Percentiles rank a stretch among this genome's conserved stretches.
These are phyloP conservation scores for Suhomyces sp. DNA, from an alignment of 805 yeast species.

Conservation along the genomic window DNA sequence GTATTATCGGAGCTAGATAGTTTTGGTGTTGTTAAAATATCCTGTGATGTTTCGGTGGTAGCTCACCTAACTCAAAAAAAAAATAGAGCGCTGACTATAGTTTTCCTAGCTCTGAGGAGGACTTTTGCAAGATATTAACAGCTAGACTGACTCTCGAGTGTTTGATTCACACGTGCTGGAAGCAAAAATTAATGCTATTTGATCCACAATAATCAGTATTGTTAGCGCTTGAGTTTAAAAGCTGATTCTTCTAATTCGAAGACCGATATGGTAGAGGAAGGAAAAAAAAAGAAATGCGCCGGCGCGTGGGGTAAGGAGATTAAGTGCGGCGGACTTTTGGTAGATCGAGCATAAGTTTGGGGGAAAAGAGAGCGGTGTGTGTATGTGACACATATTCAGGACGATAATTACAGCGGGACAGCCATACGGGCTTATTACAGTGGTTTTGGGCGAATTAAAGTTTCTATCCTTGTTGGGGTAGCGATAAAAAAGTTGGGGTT, in stretches of 20 bases:
- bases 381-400: neutral
- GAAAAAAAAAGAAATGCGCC: neutral
- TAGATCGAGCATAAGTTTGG: neutral
- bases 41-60: neutral
- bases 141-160: neutral
- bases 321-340: neutral
- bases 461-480: neutral
- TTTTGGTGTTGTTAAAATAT: neutral
- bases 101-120: neutral
- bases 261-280: neutral
- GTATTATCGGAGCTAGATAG: neutral
- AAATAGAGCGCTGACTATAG: neutral
- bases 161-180: neutral
- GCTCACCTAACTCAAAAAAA: neutral
- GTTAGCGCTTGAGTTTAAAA: neutral
- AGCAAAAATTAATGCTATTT: neutral
- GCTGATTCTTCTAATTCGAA: neutral
- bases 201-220: neutral
- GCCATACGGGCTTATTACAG: neutral
- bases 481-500: neutral
- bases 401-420: neutral
- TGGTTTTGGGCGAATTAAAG: neutral
- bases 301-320: slow-evolving; percentile 1
- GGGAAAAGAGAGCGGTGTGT: neutral
- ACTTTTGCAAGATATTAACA: neutral